phyloP scores from a whole-genome alignment of 192 early-diverging fungal species.

The Phycomyces blakesleeanus region DNA sequence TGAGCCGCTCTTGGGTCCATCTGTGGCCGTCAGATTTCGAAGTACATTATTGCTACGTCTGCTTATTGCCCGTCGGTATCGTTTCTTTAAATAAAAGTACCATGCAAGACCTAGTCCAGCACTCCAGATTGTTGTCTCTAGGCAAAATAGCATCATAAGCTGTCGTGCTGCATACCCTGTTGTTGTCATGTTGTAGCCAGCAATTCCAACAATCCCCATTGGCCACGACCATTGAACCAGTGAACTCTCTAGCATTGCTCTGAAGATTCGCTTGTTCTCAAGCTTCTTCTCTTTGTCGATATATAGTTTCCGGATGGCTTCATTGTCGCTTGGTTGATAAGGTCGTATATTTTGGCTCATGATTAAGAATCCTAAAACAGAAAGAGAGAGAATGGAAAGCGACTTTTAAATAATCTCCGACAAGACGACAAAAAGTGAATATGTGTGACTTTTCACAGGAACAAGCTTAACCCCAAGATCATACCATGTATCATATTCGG shows the following conservation, averaged over 20 bases:
- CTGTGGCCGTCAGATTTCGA: background rate
- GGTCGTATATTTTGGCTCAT: constrained; percentile 8
- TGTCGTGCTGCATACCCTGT: too few species aligned
- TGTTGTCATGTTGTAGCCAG: constrained; percentile 2
- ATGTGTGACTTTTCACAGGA: too few species aligned
- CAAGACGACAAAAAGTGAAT: background rate
- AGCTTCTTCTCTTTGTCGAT: background rate
- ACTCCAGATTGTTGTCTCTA: constrained; percentile 5
- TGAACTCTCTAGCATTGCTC: background rate
- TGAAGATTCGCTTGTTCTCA: background rate
- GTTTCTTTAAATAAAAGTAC: constrained; percentile 8
- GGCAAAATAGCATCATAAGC: too few species aligned
- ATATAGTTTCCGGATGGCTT: constrained; percentile 1
- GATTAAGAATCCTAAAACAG: too few species aligned
- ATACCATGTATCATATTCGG: too few species aligned
- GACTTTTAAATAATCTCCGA: background rate
- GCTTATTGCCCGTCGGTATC: background rate
- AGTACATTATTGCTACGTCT: background rate
- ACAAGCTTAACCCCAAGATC: too few species aligned
- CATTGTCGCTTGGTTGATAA: constrained; percentile 6
- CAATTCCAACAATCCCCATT: constrained; percentile 6
- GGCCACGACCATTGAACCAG: constrained; percentile 1
- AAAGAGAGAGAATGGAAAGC: background rate
- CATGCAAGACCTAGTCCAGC: constrained; percentile 1
- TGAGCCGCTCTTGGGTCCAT: constrained; percentile 1